These are phyloP conservation scores for Manihot esculenta DNA, from an alignment of 441 rosid genomes.

Conservation along the genomic window DNA sequence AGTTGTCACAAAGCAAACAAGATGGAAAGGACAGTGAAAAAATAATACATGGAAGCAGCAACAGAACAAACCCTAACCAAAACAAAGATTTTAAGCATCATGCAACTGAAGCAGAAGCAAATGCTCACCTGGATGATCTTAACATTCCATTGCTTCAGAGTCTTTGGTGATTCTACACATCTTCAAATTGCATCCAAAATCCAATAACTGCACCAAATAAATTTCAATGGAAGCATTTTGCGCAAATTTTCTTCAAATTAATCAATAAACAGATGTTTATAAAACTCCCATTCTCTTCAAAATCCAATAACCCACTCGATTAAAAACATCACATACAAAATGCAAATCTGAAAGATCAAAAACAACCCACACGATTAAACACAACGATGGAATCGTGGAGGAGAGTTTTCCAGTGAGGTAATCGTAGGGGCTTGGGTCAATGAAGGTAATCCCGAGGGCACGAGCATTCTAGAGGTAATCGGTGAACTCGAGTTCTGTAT, in stretches of 20 bases:
- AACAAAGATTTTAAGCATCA: not conserved
- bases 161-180: conserved; percentile 88
- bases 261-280: not conserved
- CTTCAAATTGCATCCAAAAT: conserved; percentile 86
- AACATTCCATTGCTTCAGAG: conserved; percentile 94
- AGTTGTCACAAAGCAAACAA: not conserved
- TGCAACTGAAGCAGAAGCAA: not conserved
- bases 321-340: not conserved
- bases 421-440: conserved; percentile 64
- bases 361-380: too few relatives aligned
- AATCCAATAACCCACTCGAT: too few relatives aligned
- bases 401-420: conserved; percentile 69
- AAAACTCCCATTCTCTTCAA: not conserved
- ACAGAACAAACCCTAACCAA: not conserved
- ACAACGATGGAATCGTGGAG: conserved; percentile 66
- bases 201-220: conserved; percentile 68
- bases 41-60: not conserved
- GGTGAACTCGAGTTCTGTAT: conserved; percentile 68
- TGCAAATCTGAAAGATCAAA: not conserved
- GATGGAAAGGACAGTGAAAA: not conserved
- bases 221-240: not conserved
- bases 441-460: conserved; percentile 55
- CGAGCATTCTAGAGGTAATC: conserved; percentile 71
- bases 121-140: conserved; percentile 79
- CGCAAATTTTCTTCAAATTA: not conserved